These are phyloP conservation scores for Botryotinia convoluta DNA, from an alignment of 2,329 filamentous ascomycete genomes.

Conservation along the genomic window DNA sequence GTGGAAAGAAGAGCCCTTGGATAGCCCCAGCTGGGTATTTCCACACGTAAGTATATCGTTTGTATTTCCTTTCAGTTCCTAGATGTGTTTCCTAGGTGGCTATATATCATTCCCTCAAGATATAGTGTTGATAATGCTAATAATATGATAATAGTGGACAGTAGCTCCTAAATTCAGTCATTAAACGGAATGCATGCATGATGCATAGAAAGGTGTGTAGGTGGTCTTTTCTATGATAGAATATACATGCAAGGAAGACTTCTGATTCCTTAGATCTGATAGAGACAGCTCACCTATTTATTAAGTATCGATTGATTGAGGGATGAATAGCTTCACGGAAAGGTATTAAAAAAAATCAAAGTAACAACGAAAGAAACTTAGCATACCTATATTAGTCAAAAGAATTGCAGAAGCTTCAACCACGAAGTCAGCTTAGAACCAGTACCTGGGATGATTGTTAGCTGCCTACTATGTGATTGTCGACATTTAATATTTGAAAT, in stretches of 20 bases:
- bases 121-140: background rate
- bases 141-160: slow-evolving; percentile 1
- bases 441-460: background rate
- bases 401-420: background rate
- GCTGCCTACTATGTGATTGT: background rate
- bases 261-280: too few relatives aligned
- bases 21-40: slow-evolving; percentile 32
- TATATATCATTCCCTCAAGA: background rate
- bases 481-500: background rate
- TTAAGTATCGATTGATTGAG: too few relatives aligned
- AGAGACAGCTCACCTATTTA: background rate
- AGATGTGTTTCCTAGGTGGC: background rate
- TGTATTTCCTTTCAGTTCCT: slow-evolving; percentile 29
- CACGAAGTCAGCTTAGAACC: too few relatives aligned
- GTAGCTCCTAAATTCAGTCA: slow-evolving; percentile 4
- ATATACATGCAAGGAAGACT: background rate
- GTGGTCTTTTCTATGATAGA: background rate
- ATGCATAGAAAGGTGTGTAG: background rate
- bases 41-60: slow-evolving; percentile 35
- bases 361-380: background rate
- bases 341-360: background rate
- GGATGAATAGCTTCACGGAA: background rate
- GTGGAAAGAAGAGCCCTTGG: slow-evolving; percentile 28
- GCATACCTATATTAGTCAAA: background rate
- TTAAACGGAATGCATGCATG: background rate